Conservation (phyloP, 129 eudicot genomes). For the Daucus carota region DH1_v3.0 NC_030381.2:27267501-27268000, state of each 20-base stretch:
- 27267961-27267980: slow-evolving; percentile 84
- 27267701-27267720: slow-evolving; percentile 98
- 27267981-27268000: slow-evolving; percentile 61
- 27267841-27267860: background rate
- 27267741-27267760: slow-evolving; percentile 94
- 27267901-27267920: slow-evolving; percentile 86
- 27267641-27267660: slow-evolving; percentile 90
- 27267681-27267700: slow-evolving; percentile 97
- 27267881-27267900: slow-evolving; percentile 61
- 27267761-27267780: slow-evolving; percentile 98
- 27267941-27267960: slow-evolving; percentile 97
- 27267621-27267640: slow-evolving; percentile 98
- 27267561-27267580: slow-evolving; percentile 38
- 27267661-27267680: slow-evolving; percentile 71
- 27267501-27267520: background rate
- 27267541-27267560: background rate
- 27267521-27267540: background rate
- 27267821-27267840: slow-evolving; percentile 82
- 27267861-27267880: background rate
- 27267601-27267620: slow-evolving; percentile 84
- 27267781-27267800: slow-evolving; percentile 97
- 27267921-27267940: slow-evolving; percentile 74
- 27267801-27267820: slow-evolving; percentile 72
- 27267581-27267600: slow-evolving; percentile 93
- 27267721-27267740: slow-evolving; percentile 95